These are phyloP conservation scores for Aegilops bicornis DNA, from an alignment of 176 grass and related monocot species.

Conservation along the genomic window DNA sequence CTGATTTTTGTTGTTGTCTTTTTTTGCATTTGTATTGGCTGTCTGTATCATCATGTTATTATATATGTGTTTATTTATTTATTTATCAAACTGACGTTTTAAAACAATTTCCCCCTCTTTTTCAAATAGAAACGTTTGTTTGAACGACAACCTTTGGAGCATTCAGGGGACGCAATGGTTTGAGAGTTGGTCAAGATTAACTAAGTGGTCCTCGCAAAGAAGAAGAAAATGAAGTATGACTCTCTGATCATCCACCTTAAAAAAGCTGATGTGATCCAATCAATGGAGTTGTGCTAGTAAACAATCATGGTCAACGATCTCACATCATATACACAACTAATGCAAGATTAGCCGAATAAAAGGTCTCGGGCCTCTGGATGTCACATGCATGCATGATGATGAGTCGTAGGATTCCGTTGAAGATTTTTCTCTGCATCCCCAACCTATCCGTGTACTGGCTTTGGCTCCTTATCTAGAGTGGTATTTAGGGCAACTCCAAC, in stretches of 20 bases:
- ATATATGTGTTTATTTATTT: too few species aligned
- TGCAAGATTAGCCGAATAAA: constrained; percentile 16
- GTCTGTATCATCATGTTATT: too few species aligned
- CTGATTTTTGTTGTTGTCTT: too few species aligned
- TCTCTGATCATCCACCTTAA: not conserved
- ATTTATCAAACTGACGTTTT: too few species aligned
- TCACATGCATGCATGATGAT: constrained; percentile 28
- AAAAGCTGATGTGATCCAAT: not conserved
- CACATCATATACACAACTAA: not conserved
- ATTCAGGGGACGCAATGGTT: not conserved
- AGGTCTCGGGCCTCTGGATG: not conserved
- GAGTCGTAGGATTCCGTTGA: constrained; percentile 30
- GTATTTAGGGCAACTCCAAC: too few species aligned
- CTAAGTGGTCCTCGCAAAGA: not conserved
- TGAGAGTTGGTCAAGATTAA: constrained; percentile 8
- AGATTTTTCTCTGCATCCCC: constrained; percentile 1
- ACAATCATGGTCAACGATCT: constrained; percentile 22
- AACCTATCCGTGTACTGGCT: too few species aligned
- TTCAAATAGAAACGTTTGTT: too few species aligned
- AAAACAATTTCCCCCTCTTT: too few species aligned
- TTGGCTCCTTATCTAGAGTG: too few species aligned
- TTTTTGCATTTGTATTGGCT: too few species aligned
- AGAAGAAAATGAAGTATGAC: not conserved
- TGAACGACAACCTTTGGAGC: not conserved
- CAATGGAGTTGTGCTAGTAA: not conserved